Evolutionary conservation across 1,139 yeast genomes (phyloP).

Genomic region (Debaryomycetaceae sp.): DNA sequence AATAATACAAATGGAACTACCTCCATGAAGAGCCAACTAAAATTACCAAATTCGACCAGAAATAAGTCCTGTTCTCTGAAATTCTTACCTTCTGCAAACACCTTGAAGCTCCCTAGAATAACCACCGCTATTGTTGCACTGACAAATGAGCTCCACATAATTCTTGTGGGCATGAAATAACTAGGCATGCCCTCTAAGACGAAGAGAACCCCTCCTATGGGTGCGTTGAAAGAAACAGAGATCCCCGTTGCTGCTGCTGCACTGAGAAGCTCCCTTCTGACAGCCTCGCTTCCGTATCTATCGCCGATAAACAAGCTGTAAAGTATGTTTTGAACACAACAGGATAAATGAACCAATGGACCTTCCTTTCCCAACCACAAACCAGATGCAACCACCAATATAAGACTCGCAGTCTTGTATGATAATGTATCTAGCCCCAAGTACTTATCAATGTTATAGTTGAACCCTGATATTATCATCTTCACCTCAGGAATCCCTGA

Average conservation of each 20-base stretch:
- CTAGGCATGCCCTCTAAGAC: slow-evolving; percentile 72
- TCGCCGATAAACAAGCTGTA: slow-evolving; percentile 37
- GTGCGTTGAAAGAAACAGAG: slow-evolving; percentile 90
- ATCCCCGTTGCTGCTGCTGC: slow-evolving; percentile 95
- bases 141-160: slow-evolving; percentile 81
- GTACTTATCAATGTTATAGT: slow-evolving; percentile 38
- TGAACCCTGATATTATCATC: slow-evolving; percentile 58
- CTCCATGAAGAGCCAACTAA: slow-evolving; percentile 73
- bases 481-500: slow-evolving; percentile 74
- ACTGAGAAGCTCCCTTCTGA: slow-evolving; percentile 60
- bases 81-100: slow-evolving; percentile 55
- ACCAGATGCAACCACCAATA: slow-evolving; percentile 75
- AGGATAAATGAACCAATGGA: slow-evolving; percentile 84
- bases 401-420: slow-evolving; percentile 51
- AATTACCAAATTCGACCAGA: slow-evolving; percentile 59
- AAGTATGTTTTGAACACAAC: slow-evolving; percentile 48
- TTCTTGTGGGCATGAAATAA: slow-evolving; percentile 57
- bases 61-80: slow-evolving; percentile 57
- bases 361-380: slow-evolving; percentile 93
- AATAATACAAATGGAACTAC: slow-evolving; percentile 62
- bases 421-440: slow-evolving; percentile 46
- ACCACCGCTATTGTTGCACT: slow-evolving; percentile 75
- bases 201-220: slow-evolving; percentile 91
- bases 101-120: slow-evolving; percentile 51
- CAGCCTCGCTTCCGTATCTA: slow-evolving; percentile 44